Conservation (phyloP, 768 basidiomycete species). For the Russula earlei region DNA sequence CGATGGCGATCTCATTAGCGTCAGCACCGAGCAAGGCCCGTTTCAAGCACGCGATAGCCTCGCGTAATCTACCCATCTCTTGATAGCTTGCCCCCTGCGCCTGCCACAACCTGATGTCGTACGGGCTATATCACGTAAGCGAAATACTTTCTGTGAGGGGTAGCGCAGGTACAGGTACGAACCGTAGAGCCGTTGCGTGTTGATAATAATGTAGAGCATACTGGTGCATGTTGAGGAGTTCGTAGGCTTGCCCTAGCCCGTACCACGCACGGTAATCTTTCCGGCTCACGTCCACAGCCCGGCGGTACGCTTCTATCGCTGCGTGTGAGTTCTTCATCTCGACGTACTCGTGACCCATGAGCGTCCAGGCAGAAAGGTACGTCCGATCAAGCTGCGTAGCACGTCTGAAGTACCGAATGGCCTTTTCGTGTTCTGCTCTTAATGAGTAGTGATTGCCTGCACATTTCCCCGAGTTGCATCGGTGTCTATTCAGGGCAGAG, state of each 20-base stretch:
- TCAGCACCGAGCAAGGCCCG: conserved; percentile 80
- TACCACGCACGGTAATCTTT: conserved; percentile 99
- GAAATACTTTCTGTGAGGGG: not conserved
- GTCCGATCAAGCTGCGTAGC: conserved; percentile 93
- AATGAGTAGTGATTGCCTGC: conserved; percentile 96
- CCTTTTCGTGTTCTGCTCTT: conserved; percentile 89
- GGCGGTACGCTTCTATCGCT: conserved; percentile 93
- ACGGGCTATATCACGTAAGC: conserved; percentile 48
- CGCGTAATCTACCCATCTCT: conserved; percentile 77
- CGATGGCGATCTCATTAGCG: conserved; percentile 63
- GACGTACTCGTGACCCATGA: conserved; percentile 98
- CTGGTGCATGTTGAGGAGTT: conserved; percentile 91
- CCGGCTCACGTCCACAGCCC: conserved; percentile 91
- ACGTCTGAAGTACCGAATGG: conserved; percentile 88
- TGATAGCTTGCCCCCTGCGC: conserved; percentile 92
- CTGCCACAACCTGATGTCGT: conserved; percentile 94
- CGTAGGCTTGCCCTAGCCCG: conserved; percentile 96
- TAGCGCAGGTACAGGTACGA: conserved; percentile 21
- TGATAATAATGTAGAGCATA: conserved; percentile 97
- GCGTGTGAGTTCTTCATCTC: conserved; percentile 99
- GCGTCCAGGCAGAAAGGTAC: conserved; percentile 94
- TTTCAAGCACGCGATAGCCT: conserved; percentile 87
- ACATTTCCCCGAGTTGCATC: not conserved
- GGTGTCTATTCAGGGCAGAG: not conserved
- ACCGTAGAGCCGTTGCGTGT: conserved; percentile 88